Evolutionary conservation across 208 protist genomes (phyloP).

Genomic region (Novymonas esmeraldas): DNA sequence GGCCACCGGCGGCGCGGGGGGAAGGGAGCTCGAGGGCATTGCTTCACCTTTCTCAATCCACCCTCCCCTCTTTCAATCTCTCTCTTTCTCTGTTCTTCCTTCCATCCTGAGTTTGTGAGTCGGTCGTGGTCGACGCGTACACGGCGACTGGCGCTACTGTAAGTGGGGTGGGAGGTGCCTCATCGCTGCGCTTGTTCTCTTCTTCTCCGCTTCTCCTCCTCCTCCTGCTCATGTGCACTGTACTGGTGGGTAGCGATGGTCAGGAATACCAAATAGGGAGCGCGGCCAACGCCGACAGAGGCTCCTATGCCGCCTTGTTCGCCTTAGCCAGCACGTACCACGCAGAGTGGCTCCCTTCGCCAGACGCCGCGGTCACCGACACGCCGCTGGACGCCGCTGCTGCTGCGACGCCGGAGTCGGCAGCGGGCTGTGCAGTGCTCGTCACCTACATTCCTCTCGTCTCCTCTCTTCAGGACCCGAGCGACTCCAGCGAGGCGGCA

Average conservation of each 20-base stretch:
- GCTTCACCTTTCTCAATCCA: no score
- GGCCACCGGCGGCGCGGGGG: no score
- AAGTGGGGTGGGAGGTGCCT: neutral
- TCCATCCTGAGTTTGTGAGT: no score
- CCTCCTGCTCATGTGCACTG: constrained; percentile 7
- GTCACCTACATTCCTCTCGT: constrained; percentile 30
- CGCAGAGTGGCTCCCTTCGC: neutral
- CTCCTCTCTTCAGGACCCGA: constrained; percentile 15
- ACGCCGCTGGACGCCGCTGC: neutral
- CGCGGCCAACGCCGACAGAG: constrained; percentile 3
- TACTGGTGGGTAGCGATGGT: constrained; percentile 17
- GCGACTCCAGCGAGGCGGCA: constrained; percentile 2
- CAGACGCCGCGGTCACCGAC: neutral
- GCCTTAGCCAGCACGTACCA: constrained; percentile 9
- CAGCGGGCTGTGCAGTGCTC: neutral
- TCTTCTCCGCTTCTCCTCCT: neutral
- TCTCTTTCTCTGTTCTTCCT: no score
- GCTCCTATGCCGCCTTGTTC: constrained; percentile 26
- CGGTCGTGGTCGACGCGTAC: no score
- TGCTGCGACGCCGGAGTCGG: neutral
- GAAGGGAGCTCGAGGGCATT: no score
- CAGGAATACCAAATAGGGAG: constrained; percentile 11
- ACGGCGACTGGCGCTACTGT: no score
- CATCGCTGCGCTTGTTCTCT: neutral
- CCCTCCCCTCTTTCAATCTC: no score